These are phyloP conservation scores for Besnoitia besnoiti DNA, from an alignment of 169 alveolate genomes.

Conservation along the genomic window DNA sequence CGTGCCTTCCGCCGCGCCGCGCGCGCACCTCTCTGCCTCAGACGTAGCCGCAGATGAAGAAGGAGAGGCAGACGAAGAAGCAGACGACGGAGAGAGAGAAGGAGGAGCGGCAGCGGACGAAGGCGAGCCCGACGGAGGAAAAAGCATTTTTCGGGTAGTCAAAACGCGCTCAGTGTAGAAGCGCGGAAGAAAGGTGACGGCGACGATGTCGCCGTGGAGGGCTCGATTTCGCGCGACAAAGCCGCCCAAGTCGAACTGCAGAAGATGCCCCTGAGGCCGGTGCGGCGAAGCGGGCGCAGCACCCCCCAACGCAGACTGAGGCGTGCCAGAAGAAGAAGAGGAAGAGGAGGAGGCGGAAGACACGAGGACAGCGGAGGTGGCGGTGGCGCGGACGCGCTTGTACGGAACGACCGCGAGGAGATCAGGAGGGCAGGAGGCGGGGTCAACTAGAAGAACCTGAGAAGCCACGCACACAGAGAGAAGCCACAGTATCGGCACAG, in stretches of 20 bases:
- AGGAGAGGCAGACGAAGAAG: slow-evolving; percentile 12
- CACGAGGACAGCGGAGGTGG: neutral
- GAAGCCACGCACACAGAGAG: neutral
- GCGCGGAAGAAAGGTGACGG: slow-evolving; percentile 32
- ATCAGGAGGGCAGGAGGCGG: neutral
- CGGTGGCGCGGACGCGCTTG: neutral
- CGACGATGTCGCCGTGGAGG: slow-evolving; percentile 50
- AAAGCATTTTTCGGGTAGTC: neutral
- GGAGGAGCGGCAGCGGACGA: neutral
- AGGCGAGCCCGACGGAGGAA: neutral
- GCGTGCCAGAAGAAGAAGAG: neutral
- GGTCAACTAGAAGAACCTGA: neutral
- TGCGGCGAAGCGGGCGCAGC: slow-evolving; percentile 20
- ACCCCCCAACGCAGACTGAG: neutral
- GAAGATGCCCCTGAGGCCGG: neutral
- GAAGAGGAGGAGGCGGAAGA: neutral
- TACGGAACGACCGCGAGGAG: neutral
- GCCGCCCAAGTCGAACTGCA: slow-evolving; percentile 58
- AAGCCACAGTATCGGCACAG: no score
- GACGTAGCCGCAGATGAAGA: neutral
- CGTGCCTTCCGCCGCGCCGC: neutral
- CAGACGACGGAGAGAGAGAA: neutral
- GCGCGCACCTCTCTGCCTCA: neutral
- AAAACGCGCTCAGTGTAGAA: slow-evolving; percentile 15
- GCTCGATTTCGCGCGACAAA: slow-evolving; percentile 49